phyloP scores from a whole-genome alignment of 805 yeast genomes.

The Komagataella pseudopastoris region DNA sequence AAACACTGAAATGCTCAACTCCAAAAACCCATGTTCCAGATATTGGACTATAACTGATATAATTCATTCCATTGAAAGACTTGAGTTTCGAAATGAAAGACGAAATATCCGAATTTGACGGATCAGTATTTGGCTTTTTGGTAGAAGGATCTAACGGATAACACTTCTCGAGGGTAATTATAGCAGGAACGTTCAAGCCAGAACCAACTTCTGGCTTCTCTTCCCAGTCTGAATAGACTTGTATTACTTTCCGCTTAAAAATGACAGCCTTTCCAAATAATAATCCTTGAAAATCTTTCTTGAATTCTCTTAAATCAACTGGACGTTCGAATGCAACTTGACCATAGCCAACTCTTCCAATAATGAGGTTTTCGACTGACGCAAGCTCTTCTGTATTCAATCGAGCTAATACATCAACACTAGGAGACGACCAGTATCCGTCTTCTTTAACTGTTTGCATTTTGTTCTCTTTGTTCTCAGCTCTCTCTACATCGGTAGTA shows the following conservation, averaged over 20 bases:
- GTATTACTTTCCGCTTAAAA: conserved; percentile 35
- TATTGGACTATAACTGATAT: conserved; percentile 66
- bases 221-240: conserved; percentile 45
- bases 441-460: conserved; percentile 2
- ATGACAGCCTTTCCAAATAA: conserved; percentile 28
- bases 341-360: conserved; percentile 59
- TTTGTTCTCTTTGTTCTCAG: not conserved
- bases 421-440: conserved; percentile 67
- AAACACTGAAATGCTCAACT: conserved; percentile 85
- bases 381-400: conserved; percentile 33
- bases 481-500: conserved; percentile 1
- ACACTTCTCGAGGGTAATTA: conserved; percentile 49
- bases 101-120: conserved; percentile 26
- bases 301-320: conserved; percentile 51
- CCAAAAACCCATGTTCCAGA: conserved; percentile 66
- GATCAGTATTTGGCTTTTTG: conserved; percentile 13
- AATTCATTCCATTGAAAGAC: conserved; percentile 56
- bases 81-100: conserved; percentile 37
- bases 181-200: conserved; percentile 70
- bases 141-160: conserved; percentile 27
- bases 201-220: conserved; percentile 47
- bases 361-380: conserved; percentile 46
- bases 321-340: conserved; percentile 52
- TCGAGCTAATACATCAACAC: conserved; percentile 31
- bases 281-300: conserved; percentile 21